phyloP scores from a whole-genome alignment of 2,329 filamentous ascomycete species.

The Thielaviopsis euricoi region DNA sequence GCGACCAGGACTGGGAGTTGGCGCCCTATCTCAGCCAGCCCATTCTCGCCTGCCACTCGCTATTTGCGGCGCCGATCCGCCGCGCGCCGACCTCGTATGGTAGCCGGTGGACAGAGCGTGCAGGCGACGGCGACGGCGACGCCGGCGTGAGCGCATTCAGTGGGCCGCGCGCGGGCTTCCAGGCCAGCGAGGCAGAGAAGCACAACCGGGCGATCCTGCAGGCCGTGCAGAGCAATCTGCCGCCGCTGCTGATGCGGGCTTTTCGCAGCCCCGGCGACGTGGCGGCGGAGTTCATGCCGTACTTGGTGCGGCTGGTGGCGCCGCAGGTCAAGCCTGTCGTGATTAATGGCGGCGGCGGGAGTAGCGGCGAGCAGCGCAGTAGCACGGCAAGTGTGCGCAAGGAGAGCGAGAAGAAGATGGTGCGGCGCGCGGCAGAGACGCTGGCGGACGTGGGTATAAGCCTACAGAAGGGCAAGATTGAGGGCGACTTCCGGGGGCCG shows the following conservation, averaged over 20 bases:
- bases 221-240: conserved; percentile 54
- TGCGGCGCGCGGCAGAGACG: conserved; percentile 61
- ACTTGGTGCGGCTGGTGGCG: conserved; percentile 65
- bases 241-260: conserved; percentile 52
- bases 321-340: conserved; percentile 86
- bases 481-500: conserved; percentile 45
- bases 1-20: conserved; percentile 87
- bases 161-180: conserved; percentile 66
- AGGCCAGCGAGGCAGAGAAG: conserved; percentile 65
- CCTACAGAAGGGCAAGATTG: conserved; percentile 67
- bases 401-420: conserved; percentile 66
- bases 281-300: conserved; percentile 69
- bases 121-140: conserved; percentile 30
- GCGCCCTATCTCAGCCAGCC: conserved; percentile 74
- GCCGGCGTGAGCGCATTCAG: conserved; percentile 55
- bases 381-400: conserved; percentile 74
- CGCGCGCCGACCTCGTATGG: conserved; percentile 27
- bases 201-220: conserved; percentile 60
- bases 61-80: conserved; percentile 63
- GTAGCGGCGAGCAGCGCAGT: conserved; percentile 44
- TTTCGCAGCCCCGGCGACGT: conserved; percentile 69
- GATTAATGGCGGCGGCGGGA: conserved; percentile 47
- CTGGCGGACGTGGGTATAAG: conserved; percentile 70
- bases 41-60: conserved; percentile 73
- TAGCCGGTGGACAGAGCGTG: conserved; percentile 19